Evolutionary conservation across 169 alveolate species (phyloP), one percentile per base, ranked within the genome.

Genomic region (Plasmodium malariae): DNA sequence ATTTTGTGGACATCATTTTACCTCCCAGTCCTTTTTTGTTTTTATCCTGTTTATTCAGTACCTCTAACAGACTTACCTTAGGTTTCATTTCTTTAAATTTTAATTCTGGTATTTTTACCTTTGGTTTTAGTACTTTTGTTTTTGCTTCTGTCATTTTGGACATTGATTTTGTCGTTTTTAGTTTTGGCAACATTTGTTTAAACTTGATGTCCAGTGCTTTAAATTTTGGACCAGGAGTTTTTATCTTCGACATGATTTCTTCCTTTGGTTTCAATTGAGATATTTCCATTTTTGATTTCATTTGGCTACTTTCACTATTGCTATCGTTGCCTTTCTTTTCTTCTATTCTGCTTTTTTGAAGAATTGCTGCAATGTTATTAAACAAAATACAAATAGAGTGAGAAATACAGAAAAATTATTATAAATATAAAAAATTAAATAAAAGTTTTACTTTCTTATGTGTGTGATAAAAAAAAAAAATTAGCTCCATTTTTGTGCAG

Each of bases 71-170:
- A n/a, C n/a, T n/a, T n/a, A n/a, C n/a, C n/a, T n/a, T n/a, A n/a
- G n/a, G n/a, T n/a, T n/a, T n/a, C n/a, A n/a, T n/a, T n/a, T n/a
- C 0, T 43, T 73, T 73, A 32, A 73, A 54, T 62, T 73, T 73
- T 40, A 19, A 5, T 19, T 73, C 72, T 11, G 87, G 87, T 3
- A 55, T 14, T 37, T 73, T 73, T 54, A 73, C 32, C 34, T 73
- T 73, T 40, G 62, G 88, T 51, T 76, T 62, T 4, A 60, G 4
- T 34, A 48, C 32, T 54, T 76, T 76, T 14, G 28, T 3, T n/a
- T 45, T 76, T 11, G 51, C 5, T 45, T 76, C 69, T 11, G 45
- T 19, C 3, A 37, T 1, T 7, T 76, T 63, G 11, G 12, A 11
- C 26, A 60, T 49, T 11, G 74, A 68, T 12, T 21, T 19, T 11